Evolutionary conservation across 2,329 filamentous ascomycete species (phyloP).

Genomic region (Nothophoma quercina): DNA sequence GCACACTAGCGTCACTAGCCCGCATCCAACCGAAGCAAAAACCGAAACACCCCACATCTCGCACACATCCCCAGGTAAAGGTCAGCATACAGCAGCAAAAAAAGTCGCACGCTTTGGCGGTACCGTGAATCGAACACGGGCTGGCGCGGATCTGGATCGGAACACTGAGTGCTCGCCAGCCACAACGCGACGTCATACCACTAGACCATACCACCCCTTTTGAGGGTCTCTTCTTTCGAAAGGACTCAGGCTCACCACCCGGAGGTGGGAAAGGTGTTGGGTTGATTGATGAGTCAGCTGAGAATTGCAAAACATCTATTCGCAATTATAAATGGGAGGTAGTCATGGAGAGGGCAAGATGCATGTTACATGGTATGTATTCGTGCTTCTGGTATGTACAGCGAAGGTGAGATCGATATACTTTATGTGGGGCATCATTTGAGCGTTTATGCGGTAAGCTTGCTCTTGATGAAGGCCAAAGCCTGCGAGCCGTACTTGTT

Average conservation of each 20-base stretch:
- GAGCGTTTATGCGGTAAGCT: conserved; percentile 50
- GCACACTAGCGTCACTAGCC: neutral
- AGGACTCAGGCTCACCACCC: too few species aligned
- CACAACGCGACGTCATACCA: conserved; percentile 53
- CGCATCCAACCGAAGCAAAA: conserved; percentile 1
- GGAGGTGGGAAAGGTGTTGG: too few species aligned
- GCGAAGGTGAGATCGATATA: neutral
- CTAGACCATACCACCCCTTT: conserved; percentile 30
- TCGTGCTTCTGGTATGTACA: conserved; percentile 13
- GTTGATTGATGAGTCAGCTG: conserved; percentile 10
- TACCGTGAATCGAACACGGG: conserved; percentile 47
- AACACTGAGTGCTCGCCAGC: conserved; percentile 33
- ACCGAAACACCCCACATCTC: neutral
- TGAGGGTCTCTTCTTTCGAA: too few species aligned
- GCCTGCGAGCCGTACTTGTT: conserved; percentile 67
- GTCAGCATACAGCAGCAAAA: neutral
- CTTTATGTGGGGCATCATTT: neutral
- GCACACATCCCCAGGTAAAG: neutral
- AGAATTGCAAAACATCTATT: neutral
- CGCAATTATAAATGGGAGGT: too few species aligned
- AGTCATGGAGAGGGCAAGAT: too few species aligned
- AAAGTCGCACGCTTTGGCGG: conserved; percentile 20
- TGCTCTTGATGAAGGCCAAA: conserved; percentile 65
- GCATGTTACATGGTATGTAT: neutral
- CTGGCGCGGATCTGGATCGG: conserved; percentile 47